phyloP scores from a whole-genome alignment of 805 yeast species.

The Scheffersomyces coipomensis region DNA sequence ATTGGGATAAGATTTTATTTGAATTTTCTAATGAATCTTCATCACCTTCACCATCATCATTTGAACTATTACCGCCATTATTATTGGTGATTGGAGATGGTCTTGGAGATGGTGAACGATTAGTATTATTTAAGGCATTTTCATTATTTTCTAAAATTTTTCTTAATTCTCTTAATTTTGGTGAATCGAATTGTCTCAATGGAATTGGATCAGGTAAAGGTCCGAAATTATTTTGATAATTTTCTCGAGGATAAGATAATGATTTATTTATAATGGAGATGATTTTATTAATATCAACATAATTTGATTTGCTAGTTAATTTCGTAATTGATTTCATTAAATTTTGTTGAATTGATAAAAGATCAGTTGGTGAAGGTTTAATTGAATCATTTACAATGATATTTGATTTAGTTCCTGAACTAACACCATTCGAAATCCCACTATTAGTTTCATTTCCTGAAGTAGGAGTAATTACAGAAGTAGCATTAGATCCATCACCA shows the following conservation, averaged over 20 bases:
- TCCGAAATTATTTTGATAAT: conserved; percentile 58
- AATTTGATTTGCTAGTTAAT: conserved; percentile 13
- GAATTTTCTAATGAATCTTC: conserved; percentile 4
- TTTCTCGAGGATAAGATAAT: conserved; percentile 38
- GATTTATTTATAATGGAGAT: conserved; percentile 42
- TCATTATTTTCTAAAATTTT: conserved; percentile 48
- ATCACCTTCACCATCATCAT: conserved; percentile 5
- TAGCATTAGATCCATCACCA: not conserved
- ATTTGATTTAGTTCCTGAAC: conserved; percentile 4
- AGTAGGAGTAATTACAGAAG: not conserved
- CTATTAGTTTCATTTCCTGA: not conserved
- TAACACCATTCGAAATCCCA: not conserved
- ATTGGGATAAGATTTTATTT: conserved; percentile 31
- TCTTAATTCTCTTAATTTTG: conserved; percentile 82
- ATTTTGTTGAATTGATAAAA: conserved; percentile 19
- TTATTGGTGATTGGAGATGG: not conserved
- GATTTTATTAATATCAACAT: conserved; percentile 37
- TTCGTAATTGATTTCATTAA: conserved; percentile 15
- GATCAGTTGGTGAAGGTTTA: conserved; percentile 18
- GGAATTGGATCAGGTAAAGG: conserved; percentile 74
- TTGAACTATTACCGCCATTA: not conserved
- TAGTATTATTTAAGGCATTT: conserved; percentile 1
- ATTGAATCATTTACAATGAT: conserved; percentile 5
- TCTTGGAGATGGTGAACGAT: not conserved
- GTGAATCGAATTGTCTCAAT: conserved; percentile 78